Evolutionary conservation across 2,329 filamentous ascomycete species (phyloP).

Genomic region (Exophiala sideris): DNA sequence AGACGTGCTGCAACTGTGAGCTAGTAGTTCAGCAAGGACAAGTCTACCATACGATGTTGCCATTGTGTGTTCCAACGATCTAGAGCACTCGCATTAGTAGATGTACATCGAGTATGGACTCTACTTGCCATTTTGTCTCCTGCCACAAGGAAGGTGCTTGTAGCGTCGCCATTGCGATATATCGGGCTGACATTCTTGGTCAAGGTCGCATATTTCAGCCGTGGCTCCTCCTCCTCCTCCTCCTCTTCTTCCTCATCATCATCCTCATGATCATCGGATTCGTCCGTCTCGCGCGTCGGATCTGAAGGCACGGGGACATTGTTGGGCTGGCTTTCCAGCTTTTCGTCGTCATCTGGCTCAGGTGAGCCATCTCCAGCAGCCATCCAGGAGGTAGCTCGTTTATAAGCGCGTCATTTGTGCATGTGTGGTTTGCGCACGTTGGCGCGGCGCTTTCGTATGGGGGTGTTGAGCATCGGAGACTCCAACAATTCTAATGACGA

Average conservation of each 20-base stretch:
- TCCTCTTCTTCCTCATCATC: slow-evolving; percentile 67
- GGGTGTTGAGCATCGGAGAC: not conserved
- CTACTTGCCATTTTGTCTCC: slow-evolving; percentile 89
- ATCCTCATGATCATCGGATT: slow-evolving; percentile 49
- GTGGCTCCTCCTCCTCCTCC: slow-evolving; percentile 88
- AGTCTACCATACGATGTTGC: slow-evolving; percentile 72
- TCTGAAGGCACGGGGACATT: slow-evolving; percentile 3
- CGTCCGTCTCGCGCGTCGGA: slow-evolving; percentile 13
- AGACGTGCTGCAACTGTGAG: slow-evolving; percentile 64
- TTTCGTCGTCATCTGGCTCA: slow-evolving; percentile 25
- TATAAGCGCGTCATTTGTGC: slow-evolving; percentile 18
- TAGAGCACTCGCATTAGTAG: slow-evolving; percentile 37
- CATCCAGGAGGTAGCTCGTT: slow-evolving; percentile 21
- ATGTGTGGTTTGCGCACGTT: not conserved
- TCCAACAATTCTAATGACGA: slow-evolving; percentile 16
- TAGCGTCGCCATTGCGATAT: slow-evolving; percentile 93
- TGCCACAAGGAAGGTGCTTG: slow-evolving; percentile 82
- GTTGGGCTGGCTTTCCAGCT: slow-evolving; percentile 5
- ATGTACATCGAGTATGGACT: not conserved
- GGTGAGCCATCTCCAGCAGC: slow-evolving; percentile 30
- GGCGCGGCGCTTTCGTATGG: not conserved
- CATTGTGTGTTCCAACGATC: slow-evolving; percentile 93
- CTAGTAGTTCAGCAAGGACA: slow-evolving; percentile 21
- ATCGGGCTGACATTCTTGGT: slow-evolving; percentile 75
- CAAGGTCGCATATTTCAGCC: slow-evolving; percentile 85